Evolutionary conservation across 192 early-diverging fungal genomes (phyloP).

Genomic region (Piromyces finnis): DNA sequence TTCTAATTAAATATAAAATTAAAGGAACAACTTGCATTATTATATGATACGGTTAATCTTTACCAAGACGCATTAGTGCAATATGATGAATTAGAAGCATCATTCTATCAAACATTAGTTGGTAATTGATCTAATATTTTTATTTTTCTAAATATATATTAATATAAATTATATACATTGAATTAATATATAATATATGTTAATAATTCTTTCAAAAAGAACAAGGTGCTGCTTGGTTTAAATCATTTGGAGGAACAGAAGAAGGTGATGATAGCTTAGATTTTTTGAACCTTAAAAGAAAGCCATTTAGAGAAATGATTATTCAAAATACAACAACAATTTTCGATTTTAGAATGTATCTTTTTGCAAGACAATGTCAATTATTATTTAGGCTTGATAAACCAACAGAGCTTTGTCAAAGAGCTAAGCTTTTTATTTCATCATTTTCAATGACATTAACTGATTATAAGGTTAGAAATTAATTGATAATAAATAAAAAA

Average conservation of each 20-base stretch:
- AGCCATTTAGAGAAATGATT: constrained; percentile 75
- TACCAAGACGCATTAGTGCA: constrained; percentile 76
- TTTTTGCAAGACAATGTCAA: constrained; percentile 79
- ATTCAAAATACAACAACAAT: constrained; percentile 77
- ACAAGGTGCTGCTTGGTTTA: constrained; percentile 83
- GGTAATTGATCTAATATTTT: constrained; percentile 13
- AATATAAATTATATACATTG: too few species aligned
- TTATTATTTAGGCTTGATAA: constrained; percentile 50
- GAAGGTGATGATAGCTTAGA: constrained; percentile 75
- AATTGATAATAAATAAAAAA: too few species aligned
- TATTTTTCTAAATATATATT: too few species aligned
- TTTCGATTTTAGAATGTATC: constrained; percentile 91
- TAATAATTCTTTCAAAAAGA: constrained; percentile 6
- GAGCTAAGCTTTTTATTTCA: constrained; percentile 56
- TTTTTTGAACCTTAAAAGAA: constrained; percentile 52
- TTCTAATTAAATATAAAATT: too few species aligned
- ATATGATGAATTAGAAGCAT: constrained; percentile 95
- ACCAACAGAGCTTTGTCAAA: constrained; percentile 42
- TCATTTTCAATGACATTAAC: constrained; percentile 47
- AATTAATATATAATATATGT: too few species aligned
- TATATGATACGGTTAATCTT: constrained; percentile 75
- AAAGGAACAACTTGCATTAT: constrained; percentile 62
- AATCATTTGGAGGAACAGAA: constrained; percentile 70
- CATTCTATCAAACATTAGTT: constrained; percentile 75
- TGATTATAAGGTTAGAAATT: constrained; percentile 36